A percentile compares a stretch with the other conserved stretches of the same genome.
Conservation (phyloP, 345 rosid species). For the Salix suchowensis region DNA sequence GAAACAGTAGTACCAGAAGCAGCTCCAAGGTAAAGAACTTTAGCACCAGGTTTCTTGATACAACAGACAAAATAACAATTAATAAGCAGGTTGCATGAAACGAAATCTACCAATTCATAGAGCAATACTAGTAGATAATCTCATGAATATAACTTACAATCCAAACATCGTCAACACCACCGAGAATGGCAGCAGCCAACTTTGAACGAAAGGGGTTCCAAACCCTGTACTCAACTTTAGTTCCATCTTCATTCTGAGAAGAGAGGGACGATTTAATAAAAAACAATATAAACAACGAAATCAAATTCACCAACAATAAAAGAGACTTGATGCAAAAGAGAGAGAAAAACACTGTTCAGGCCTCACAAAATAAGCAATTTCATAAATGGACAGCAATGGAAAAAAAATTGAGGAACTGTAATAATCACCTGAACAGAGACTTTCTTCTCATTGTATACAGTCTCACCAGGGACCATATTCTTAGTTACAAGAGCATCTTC, state of each 20-base stretch:
- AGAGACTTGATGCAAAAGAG: background rate
- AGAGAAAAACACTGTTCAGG: no score
- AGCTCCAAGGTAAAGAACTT: constrained; percentile 94
- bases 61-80: background rate
- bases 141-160: constrained; percentile 51
- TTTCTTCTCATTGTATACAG: constrained; percentile 94
- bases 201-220: constrained; percentile 99
- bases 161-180: constrained; percentile 95
- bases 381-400: background rate
- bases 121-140: background rate
- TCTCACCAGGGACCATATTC: constrained; percentile 86
- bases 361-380: background rate
- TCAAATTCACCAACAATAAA: background rate
- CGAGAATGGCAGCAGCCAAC: constrained; percentile 93
- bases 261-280: background rate
- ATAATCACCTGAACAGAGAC: constrained; percentile 64
- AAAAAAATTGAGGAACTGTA: background rate
- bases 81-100: background rate
- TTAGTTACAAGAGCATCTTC: constrained; percentile 92
- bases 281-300: background rate
- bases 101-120: background rate
- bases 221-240: constrained; percentile 80
- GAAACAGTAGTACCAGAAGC: constrained; percentile 99
- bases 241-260: constrained; percentile 80
- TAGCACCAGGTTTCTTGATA: constrained; percentile 84